These are phyloP conservation scores for Colletotrichum paranaense DNA, from an alignment of 2,329 filamentous ascomycete genomes.

Conservation along the genomic window DNA sequence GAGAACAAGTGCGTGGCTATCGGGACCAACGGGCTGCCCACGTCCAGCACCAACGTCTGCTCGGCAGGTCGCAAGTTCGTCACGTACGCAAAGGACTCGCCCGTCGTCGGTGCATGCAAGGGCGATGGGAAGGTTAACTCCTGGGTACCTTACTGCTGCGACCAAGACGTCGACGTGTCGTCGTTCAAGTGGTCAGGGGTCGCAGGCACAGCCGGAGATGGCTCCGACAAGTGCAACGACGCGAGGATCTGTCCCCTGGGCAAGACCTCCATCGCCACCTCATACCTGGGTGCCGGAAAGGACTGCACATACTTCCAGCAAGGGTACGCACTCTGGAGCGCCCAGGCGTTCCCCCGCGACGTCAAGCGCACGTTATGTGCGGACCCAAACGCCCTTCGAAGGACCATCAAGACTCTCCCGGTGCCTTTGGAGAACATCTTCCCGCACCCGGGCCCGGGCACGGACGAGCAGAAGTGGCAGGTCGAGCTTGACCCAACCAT, in stretches of 20 bases:
- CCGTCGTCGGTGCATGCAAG: not conserved
- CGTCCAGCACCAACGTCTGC: not conserved
- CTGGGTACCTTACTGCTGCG: not conserved
- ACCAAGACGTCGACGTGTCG: not conserved
- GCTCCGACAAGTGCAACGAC: not conserved
- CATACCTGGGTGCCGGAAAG: not conserved
- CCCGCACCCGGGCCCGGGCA: not conserved
- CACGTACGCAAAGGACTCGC: not conserved
- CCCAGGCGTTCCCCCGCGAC: not conserved
- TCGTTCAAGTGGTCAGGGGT: constrained; percentile 1
- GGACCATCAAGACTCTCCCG: not conserved
- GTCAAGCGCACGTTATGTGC: not conserved
- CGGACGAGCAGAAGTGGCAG: not conserved
- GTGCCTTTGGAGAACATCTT: constrained; percentile 1
- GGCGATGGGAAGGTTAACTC: not conserved
- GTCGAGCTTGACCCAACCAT: not conserved
- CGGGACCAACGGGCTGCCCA: not conserved
- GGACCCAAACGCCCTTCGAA: not conserved
- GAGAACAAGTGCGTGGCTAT: not conserved
- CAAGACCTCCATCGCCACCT: not conserved
- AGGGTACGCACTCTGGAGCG: no score
- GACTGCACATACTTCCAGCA: not conserved
- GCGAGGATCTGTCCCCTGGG: not conserved
- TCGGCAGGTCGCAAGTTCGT: not conserved
- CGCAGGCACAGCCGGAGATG: not conserved